These are phyloP conservation scores for Sequoiadendron giganteum DNA, from an alignment of 75 land plant species.

Conservation along the genomic window DNA sequence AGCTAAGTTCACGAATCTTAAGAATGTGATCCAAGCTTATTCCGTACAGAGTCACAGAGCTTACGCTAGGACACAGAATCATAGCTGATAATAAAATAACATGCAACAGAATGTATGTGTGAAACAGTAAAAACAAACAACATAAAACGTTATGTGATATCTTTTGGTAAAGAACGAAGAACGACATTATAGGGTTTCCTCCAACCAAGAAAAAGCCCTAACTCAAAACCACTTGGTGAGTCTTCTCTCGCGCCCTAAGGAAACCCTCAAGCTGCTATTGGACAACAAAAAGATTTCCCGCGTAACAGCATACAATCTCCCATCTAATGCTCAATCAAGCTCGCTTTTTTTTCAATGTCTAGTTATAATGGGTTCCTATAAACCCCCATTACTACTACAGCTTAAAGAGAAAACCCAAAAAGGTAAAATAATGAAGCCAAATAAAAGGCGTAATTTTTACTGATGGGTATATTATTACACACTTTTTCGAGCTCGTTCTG, in stretches of 20 bases:
- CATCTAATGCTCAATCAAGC: no score
- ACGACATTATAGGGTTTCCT: neutral
- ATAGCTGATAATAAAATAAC: neutral
- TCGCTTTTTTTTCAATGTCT: no score
- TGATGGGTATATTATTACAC: neutral
- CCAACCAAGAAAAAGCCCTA: neutral
- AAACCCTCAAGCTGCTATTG: neutral
- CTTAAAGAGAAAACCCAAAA: neutral
- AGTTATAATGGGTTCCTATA: no score
- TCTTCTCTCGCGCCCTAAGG: neutral
- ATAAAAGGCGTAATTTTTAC: neutral
- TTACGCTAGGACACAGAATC: no score
- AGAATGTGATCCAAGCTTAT: neutral
- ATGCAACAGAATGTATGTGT: neutral
- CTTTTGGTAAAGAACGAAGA: no score
- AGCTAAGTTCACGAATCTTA: neutral
- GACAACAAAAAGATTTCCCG: neutral
- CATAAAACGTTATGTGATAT: no score
- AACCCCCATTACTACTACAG: neutral
- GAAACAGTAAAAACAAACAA: neutral
- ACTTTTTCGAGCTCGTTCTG: conserved; percentile 92
- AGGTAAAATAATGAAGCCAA: neutral
- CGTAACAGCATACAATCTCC: no score
- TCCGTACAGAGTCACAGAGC: neutral
- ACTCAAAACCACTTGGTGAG: neutral